Conservation (phyloP, 2,329 filamentous ascomycete species). For the Cryphonectria radicalis region DNA sequence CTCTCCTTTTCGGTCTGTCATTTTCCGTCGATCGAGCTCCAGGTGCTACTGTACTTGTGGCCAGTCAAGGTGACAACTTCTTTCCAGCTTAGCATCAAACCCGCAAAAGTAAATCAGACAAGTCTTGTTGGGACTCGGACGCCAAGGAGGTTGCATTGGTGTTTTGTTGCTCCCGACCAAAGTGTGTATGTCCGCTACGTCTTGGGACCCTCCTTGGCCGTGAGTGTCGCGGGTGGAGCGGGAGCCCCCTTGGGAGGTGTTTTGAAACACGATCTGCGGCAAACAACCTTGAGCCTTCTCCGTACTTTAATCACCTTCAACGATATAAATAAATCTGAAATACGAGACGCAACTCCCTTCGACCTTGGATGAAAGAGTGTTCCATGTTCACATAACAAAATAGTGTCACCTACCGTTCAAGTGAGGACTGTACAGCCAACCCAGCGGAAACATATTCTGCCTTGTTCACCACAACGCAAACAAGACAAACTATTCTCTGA, state of each 20-base stretch:
- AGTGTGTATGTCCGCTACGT: neutral
- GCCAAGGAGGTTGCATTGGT: neutral
- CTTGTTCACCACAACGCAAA: neutral
- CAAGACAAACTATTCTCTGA: neutral
- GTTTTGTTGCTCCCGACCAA: neutral
- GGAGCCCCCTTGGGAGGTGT: slow-evolving; percentile 5
- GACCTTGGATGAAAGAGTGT: neutral
- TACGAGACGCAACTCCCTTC: neutral
- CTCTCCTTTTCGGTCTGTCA: neutral
- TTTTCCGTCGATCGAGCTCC: neutral
- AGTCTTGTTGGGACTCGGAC: neutral
- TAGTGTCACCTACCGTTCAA: neutral
- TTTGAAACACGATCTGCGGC: slow-evolving; percentile 14
- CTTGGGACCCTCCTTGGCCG: neutral
- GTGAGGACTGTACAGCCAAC: neutral
- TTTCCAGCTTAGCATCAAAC: neutral
- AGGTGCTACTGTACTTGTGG: neutral
- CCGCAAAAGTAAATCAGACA: neutral
- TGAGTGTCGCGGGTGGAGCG: neutral
- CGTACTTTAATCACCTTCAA: neutral
- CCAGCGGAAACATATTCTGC: neutral
- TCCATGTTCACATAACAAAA: neutral
- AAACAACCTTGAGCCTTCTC: slow-evolving; percentile 1
- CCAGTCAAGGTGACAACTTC: neutral
- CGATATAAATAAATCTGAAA: neutral